Evolutionary conservation across 2,329 filamentous ascomycete genomes (phyloP), one percentile per base, ranked within the genome.

Genomic region (Pseudocercospora macadamiae): DNA sequence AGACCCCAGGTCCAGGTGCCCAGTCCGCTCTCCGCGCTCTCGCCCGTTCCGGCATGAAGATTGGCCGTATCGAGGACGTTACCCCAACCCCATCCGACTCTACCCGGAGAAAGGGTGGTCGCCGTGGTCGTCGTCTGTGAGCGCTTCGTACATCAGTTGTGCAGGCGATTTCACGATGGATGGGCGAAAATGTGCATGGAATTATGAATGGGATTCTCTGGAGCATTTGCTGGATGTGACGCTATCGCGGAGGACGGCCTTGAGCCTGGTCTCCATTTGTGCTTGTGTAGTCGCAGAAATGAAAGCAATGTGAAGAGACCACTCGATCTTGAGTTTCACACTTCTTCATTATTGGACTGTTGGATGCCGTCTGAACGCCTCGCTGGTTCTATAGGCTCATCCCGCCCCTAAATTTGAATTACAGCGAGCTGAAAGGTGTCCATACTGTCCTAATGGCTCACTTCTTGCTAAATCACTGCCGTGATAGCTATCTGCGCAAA

Each of bases 71-170:
- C 76, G 95, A 99, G 89, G 95, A 99, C 80, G 95, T 99, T 69
- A 99, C 96, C 74, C 95, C 95, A 75, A 99, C 95, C 64, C 95
- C 96, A 74, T 99, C 95, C 81, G 95, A 99, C 83, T 96, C 91
- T 80, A 99, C 95, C 77, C 91, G 95, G 84, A 93, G 93, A 86
- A 99, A 99, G 92, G 95, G 95, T 86, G 95, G 95, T 97, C 93
- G 95, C 83, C 93, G 95, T 90, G 95, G 95, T 97, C 95, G 95
- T 85, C 93, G 95, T 96, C 90, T 99, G 82, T 99, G 75, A 74
- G 63, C 67, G 55, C 62, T 61, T 64, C 57, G 65, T 67, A 51
- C 59, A 26, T 36, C 58, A 16, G 48, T 59, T 65, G 59, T 59
- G 60, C 57, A 55, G 21, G 30, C 28, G 16, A 30, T 62, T 49